Base-by-base conservation (phyloP, 2,329 filamentous ascomycete genomes). In the Fusarium lateritium region DNA sequence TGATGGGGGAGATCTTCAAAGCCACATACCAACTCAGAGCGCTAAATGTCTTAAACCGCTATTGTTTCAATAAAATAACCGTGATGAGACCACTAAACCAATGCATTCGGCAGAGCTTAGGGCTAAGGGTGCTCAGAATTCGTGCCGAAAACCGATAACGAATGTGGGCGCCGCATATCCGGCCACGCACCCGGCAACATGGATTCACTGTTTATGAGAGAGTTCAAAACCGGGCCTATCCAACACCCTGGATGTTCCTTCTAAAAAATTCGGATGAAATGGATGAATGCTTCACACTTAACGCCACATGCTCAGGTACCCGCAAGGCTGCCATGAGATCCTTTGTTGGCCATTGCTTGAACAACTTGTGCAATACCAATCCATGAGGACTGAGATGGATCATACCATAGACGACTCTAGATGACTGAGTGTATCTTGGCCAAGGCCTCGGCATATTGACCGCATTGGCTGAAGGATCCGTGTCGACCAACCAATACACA, bases 1-100 rank as follows among this genome's bases (percentile, higher is more conserved):
- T 11, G 11, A 21, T 19, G 3, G 8, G 22, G 14, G 22, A 33
- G 17, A 21, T 22, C 17, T 14, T 0, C 1, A 11, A 28, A 46
- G 39, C 52, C 28, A 46, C 59, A 64, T 50, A 36, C 38, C 52
- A 39, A 24, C 28, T 26, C 8, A 19, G n/a, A 17, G 13, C 26
- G 15, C 33, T 34, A 45, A 53, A 5, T 14, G 19, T 42, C 19
- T 15, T 22, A 22, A 11, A 19, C 9, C 22, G 24, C 14, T n/a
- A 7, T 15, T 19, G 53, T 21, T 51, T 13, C 17, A 34, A 26
- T 19, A 19, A n/a, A 21, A 6, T 33, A 9, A 6, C 24, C 7
- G 24, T 19, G 22, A 56, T 15, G 5, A 15, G 8, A 17, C 31
- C 19, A 24, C 7, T 31, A 3, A 22, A 7, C 44, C 6, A 33